Base-by-base conservation (phyloP, 2,329 filamentous ascomycete species). In the Neofusicoccum kwambonambiense region DNA sequence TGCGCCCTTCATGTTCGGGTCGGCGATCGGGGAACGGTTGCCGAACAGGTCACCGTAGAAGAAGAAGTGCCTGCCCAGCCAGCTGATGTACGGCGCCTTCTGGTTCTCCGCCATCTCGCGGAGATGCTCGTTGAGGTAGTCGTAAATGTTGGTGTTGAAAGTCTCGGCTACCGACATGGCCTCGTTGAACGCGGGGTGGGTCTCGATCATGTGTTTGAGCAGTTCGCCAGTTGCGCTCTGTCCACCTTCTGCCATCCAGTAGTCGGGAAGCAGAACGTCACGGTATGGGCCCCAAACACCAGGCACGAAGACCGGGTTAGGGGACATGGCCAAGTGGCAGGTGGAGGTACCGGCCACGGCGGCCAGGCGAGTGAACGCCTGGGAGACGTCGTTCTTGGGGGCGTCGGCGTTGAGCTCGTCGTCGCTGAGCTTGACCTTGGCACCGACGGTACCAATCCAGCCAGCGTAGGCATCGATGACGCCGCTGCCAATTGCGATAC, bases 391-490 rank as follows among this genome's bases (percentile, higher is more conserved):
- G 78, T 96, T 96, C 74, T 90, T 88, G 1, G 90, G 85, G 4
- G 85, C 83, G 41, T 85, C 85, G 66, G 86, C 82, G 74, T 90
- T 89, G 44, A 94, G 84, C 54, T 90, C 85, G 64, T 90, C 87
- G 65, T 83, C 80, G 45, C 84, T 83, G 15, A 96, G 85, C 69
- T 92, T 86, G 71, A 97, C 92, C 78, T 97, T 97, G 67, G 95
- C 94, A 65, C 95, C 95, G n/a, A 99, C 95, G 1, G 95, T 98
- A 67, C 95, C 95, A 70, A 99, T 95, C 95, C 95, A 99, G 68
- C 95, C 95, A 66, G 95, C 95, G 73, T 99, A 99, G 17, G 95
- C 95, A 76, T 99, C 95, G 74, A 99, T 99, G 68, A 99, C 95
- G 77, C 93, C 93, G 73, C 92, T 96, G 62, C 95, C 95, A 64